These are phyloP conservation scores for Wakefieldia striispora DNA, from an alignment of 768 basidiomycete species.

Conservation along the genomic window DNA sequence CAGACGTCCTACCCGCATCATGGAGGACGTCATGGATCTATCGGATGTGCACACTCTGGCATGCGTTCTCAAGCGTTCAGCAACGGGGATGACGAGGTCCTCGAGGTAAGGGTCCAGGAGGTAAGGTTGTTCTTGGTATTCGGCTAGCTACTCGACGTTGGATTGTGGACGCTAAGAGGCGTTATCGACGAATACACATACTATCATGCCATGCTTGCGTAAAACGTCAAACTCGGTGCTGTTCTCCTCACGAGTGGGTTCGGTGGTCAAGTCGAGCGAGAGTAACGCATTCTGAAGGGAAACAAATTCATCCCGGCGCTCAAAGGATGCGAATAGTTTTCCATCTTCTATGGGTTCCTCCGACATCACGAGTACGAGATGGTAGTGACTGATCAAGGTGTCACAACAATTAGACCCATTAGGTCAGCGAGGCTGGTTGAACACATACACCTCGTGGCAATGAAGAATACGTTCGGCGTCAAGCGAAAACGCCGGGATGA, in stretches of 20 bases:
- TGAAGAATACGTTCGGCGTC: slow-evolving; percentile 20
- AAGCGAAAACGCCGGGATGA: slow-evolving; percentile 46
- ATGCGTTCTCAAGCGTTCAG: slow-evolving; percentile 58
- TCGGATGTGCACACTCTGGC: slow-evolving; percentile 41
- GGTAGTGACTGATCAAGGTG: background rate
- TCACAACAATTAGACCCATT: background rate
- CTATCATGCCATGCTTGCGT: slow-evolving; percentile 47
- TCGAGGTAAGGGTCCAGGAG: slow-evolving; percentile 90
- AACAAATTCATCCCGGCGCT: slow-evolving; percentile 58
- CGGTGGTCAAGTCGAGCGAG: slow-evolving; percentile 41
- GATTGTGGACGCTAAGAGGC: slow-evolving; percentile 1
- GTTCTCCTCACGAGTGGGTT: slow-evolving; percentile 44
- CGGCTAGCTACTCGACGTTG: slow-evolving; percentile 56
- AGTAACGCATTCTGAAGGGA: slow-evolving; percentile 52
- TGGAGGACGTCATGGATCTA: slow-evolving; percentile 26
- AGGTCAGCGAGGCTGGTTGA: slow-evolving; percentile 14
- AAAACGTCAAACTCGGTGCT: slow-evolving; percentile 40
- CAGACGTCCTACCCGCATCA: slow-evolving; percentile 48
- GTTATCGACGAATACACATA: slow-evolving; percentile 34
- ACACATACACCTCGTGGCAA: too few relatives aligned
- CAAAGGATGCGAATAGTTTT: slow-evolving; percentile 55
- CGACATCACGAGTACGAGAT: slow-evolving; percentile 27
- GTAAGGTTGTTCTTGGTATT: slow-evolving; percentile 92
- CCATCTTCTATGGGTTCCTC: slow-evolving; percentile 41
- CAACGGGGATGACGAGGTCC: slow-evolving; percentile 69